Base-by-base conservation (phyloP, 345 rosid genomes). In the Turnera subulata region DNA sequence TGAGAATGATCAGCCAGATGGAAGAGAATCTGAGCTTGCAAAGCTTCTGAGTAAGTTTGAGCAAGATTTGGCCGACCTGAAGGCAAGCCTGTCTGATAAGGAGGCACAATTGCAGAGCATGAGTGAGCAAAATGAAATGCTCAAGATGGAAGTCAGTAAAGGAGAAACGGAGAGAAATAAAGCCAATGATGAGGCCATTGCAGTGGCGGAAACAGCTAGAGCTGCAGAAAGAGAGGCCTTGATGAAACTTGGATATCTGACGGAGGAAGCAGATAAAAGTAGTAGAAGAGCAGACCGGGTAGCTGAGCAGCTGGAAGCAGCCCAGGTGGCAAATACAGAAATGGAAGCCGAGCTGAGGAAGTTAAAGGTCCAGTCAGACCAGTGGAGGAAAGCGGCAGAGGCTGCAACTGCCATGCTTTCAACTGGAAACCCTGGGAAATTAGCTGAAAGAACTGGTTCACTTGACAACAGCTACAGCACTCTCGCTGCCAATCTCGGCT, bases 331-430 rank as follows among this genome's bases (percentile, higher is more conserved):
- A 9, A 85, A 82, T 67, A 66, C 82, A 1, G 99, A 93, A 59
- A 58, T 88, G 78, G 97, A 87, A 77, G 80, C 81, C 1, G 97
- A 93, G 73, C 57, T 93, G 24, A 85, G 99, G 80, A 87, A 79
- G 78, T 67, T 90, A 44, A 93, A 90, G 72, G 99, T 90, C 58
- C 99, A 93, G 65, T 74, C 95, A 37, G 95, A 93, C 61, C 99
- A 90, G 60, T 90, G 99, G 99, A 82, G 97, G 78, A 93, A 93
- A 77, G 99, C 99, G 2, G 97, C 96, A 0, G 99, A 93, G 75
- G 92, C 90, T 11, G 99, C 99, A 0, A 84, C 99, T 26, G 63
- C 97, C 40, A 85, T 90, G 86, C 76, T 93, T 56, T 78, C 95
- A 24, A 67, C 81, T 10, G 86, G 86, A 54, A 89, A 82, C 76